A percentile compares a stretch with the other conserved stretches of the same genome.
Evolutionary conservation across 2,329 filamentous ascomycete species (phyloP).

Genomic region (Cordyceps militaris): DNA sequence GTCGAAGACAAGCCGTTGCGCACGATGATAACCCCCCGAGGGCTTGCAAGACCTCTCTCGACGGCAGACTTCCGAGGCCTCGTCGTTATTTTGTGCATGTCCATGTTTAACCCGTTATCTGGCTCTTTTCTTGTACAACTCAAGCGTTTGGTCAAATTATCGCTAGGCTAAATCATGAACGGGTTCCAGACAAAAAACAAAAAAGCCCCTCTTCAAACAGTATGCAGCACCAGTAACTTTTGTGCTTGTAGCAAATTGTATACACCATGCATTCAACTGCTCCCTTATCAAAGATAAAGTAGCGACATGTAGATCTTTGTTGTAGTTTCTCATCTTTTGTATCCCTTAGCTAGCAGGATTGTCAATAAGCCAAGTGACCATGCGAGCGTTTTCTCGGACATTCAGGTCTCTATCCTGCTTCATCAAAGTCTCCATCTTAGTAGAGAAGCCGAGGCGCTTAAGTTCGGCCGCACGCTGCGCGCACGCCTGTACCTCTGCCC

Average conservation of each 20-base stretch:
- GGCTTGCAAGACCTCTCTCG: background rate
- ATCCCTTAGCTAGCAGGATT: constrained; percentile 22
- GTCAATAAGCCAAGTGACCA: constrained; percentile 66
- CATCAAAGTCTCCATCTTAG: constrained; percentile 54
- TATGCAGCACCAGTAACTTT: background rate
- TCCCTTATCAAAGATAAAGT: background rate
- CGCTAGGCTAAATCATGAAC: background rate
- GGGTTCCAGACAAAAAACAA: too few species aligned
- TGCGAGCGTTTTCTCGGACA: constrained; percentile 77
- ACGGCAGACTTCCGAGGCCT: background rate
- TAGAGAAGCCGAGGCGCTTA: constrained; percentile 62
- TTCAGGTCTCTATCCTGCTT: constrained; percentile 69
- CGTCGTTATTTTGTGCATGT: background rate
- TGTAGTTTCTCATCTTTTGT: too few species aligned
- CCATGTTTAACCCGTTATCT: background rate
- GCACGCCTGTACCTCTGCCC: constrained; percentile 57
- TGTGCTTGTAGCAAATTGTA: background rate
- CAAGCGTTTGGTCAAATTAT: too few species aligned
- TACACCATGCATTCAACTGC: background rate
- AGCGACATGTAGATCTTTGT: background rate
- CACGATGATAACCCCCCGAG: too few species aligned
- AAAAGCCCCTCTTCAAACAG: background rate
- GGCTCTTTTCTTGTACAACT: background rate
- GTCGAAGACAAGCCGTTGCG: too few species aligned
- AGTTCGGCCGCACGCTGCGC: constrained; percentile 62